Percentiles rank a stretch among this genome's conserved stretches.
These are phyloP conservation scores for Boletus rubropictus DNA, from an alignment of 768 basidiomycete genomes.

Conservation along the genomic window DNA sequence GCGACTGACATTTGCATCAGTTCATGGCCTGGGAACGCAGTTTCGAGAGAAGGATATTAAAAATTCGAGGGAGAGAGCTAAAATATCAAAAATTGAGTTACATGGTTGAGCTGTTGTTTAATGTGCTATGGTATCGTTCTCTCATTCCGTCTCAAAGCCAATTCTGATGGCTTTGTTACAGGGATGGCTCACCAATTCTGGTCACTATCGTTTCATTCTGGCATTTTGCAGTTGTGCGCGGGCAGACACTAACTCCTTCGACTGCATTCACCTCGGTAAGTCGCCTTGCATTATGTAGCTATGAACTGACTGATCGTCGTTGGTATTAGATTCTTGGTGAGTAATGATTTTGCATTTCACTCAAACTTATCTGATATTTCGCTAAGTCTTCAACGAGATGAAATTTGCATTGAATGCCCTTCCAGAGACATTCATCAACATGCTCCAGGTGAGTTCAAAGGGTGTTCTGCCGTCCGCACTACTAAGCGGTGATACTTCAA, in stretches of 20 bases:
- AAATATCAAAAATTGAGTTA: slow-evolving; percentile 84
- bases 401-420: slow-evolving; percentile 83
- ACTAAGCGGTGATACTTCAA: background rate
- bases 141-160: background rate
- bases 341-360: slow-evolving; percentile 1
- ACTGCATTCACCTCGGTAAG: slow-evolving; percentile 72
- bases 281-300: slow-evolving; percentile 10
- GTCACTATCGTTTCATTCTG: slow-evolving; percentile 60
- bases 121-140: slow-evolving; percentile 44
- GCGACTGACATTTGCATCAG: slow-evolving; percentile 29
- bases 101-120: slow-evolving; percentile 69
- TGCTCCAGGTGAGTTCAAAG: slow-evolving; percentile 56
- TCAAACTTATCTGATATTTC: slow-evolving; percentile 1
- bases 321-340: slow-evolving; percentile 38
- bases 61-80: slow-evolving; percentile 74
- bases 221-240: slow-evolving; percentile 69
- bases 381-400: slow-evolving; percentile 77
- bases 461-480: background rate
- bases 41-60: slow-evolving; percentile 71
- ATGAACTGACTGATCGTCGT: background rate
- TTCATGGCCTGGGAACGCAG: slow-evolving; percentile 96
- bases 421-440: slow-evolving; percentile 87
- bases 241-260: slow-evolving; percentile 69
- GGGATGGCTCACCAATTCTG: slow-evolving; percentile 47
- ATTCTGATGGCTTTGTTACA: slow-evolving; percentile 10